A percentile compares a stretch with the other conserved stretches of the same genome.
These are phyloP conservation scores for Fusarium acutatum DNA, from an alignment of 2,329 filamentous ascomycete genomes.

Conservation along the genomic window DNA sequence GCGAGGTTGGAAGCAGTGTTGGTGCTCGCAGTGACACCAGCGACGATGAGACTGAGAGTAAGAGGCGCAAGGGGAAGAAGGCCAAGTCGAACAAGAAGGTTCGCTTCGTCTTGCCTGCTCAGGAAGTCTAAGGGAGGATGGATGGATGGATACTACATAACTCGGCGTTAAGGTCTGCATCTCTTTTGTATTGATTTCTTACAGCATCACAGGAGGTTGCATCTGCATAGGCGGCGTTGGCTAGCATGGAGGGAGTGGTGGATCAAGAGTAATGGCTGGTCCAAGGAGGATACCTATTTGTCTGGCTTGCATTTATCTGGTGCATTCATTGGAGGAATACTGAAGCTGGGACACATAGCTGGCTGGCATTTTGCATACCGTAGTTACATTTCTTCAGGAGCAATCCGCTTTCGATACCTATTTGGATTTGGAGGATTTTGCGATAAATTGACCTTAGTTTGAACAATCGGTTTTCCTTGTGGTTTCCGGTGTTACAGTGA, in stretches of 20 bases:
- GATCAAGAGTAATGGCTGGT: conserved; percentile 33
- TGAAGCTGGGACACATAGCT: conserved; percentile 7
- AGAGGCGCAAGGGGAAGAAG: conserved; percentile 43
- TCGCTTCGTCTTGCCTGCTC: conserved; percentile 60
- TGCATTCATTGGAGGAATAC: conserved; percentile 14
- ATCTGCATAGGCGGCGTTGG: conserved; percentile 36
- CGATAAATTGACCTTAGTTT: conserved; percentile 11
- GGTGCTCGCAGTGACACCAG: conserved; percentile 44
- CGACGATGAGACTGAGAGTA: conserved; percentile 29
- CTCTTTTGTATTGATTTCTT: conserved; percentile 13
- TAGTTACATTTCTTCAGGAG: conserved; percentile 32
- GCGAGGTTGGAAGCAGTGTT: conserved; percentile 50
- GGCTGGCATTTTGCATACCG: conserved; percentile 1
- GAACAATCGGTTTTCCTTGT: neutral
- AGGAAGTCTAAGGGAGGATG: conserved; percentile 43
- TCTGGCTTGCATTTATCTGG: conserved; percentile 6
- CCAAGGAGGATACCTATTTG: conserved; percentile 18
- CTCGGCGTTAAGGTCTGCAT: conserved; percentile 27
- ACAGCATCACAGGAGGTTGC: conserved; percentile 11
- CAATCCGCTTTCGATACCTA: conserved; percentile 39
- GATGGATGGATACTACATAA: conserved; percentile 33
- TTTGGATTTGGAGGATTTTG: conserved; percentile 24
- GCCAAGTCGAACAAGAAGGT: conserved; percentile 65
- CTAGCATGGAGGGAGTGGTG: conserved; percentile 26
- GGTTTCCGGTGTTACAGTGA: neutral